Conservation (phyloP, 176 grass and related monocot genomes). For the Eremochloa ophiuroides region DNA sequence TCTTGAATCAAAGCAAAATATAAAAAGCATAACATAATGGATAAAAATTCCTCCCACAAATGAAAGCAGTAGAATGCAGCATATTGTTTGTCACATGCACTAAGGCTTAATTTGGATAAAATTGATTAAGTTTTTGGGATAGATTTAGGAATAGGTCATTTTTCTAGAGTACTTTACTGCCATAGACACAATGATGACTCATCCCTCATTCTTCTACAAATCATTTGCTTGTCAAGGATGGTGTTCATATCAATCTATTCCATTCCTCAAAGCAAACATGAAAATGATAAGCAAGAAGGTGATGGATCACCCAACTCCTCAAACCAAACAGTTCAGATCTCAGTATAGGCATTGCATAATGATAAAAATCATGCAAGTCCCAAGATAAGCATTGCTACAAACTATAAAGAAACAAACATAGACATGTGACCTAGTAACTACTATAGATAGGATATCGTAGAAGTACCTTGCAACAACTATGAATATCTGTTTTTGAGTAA, state of each 20-base stretch:
- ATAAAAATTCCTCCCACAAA: background rate
- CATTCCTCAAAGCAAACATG: background rate
- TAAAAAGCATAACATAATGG: background rate
- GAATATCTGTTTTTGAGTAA: conserved; percentile 68
- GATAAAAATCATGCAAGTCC: background rate
- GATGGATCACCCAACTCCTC: too few species aligned
- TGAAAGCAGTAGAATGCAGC: background rate
- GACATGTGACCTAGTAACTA: background rate
- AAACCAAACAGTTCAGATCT: background rate
- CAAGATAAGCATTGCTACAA: conserved; percentile 1
- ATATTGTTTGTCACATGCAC: conserved; percentile 7
- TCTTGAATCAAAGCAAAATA: conserved; percentile 13
- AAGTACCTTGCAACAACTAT: conserved; percentile 93
- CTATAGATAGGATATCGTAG: background rate
- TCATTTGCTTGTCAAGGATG: background rate
- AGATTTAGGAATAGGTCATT: background rate
- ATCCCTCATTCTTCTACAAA: background rate
- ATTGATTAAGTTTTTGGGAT: background rate
- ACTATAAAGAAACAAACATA: conserved; percentile 12
- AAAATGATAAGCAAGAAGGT: background rate
- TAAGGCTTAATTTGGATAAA: background rate
- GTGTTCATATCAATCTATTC: background rate
- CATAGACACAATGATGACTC: background rate
- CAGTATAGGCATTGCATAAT: background rate
- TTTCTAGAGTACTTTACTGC: background rate